Evolutionary conservation across 441 rosid species (phyloP).

Genomic region (Adansonia gregorii): DNA sequence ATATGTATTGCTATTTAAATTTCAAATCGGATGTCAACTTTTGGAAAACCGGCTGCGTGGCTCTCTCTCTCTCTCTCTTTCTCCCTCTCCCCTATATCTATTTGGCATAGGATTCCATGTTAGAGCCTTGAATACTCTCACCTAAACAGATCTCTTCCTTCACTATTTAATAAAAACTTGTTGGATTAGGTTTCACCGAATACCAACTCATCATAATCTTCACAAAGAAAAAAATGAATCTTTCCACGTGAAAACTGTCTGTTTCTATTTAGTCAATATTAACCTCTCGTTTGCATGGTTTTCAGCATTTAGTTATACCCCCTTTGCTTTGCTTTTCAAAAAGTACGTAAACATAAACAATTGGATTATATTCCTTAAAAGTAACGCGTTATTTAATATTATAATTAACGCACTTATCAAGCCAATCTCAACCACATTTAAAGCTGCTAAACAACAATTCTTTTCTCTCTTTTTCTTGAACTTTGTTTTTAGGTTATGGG

Average conservation of each 20-base stretch:
- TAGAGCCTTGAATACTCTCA: constrained; percentile 29
- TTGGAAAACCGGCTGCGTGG: too few relatives aligned
- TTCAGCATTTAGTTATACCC: constrained; percentile 21
- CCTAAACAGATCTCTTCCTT: constrained; percentile 18
- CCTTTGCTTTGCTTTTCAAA: not conserved
- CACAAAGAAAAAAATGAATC: constrained; percentile 30
- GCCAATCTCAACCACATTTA: not conserved
- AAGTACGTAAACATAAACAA: not conserved
- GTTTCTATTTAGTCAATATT: not conserved
- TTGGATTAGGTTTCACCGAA: constrained; percentile 40
- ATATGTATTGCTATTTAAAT: too few relatives aligned
- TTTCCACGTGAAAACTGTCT: constrained; percentile 57
- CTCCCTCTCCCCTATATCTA: not conserved
- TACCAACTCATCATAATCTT: constrained; percentile 28
- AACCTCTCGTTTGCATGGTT: constrained; percentile 23
- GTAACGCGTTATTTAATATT: not conserved
- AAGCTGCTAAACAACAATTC: not conserved
- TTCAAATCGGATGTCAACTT: too few relatives aligned
- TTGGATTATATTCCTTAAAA: not conserved
- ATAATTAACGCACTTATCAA: not conserved
- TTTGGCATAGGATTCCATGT: constrained; percentile 43
- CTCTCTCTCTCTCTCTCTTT: too few relatives aligned
- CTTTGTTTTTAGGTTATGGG: not conserved
- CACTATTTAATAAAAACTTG: not conserved
- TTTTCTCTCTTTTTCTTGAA: not conserved